Base-by-base conservation (phyloP, 345 rosid genomes). In the Dipteronia sinensis region DNA sequence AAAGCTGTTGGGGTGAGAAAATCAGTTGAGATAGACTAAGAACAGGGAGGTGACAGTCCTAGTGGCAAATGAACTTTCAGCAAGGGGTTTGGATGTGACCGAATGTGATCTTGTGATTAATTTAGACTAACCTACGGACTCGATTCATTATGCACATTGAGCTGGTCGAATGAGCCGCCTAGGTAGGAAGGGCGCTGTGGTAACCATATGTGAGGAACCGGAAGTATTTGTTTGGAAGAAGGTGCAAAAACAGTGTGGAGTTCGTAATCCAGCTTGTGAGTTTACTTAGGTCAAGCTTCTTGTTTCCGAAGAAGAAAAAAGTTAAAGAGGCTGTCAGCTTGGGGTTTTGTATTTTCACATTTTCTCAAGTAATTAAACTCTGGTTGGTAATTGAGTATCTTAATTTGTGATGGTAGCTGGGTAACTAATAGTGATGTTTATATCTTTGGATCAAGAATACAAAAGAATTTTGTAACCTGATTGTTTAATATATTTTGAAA, bases 91-190 rank as follows among this genome's bases (percentile, higher is more conserved):
- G 70, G 99, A 92, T 58, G 91, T 95, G 34, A 90, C 92, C 0
- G 95, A 95, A 74, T 92, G 97, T 71, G 99, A 92, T 76, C 90
- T 93, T n/a, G 98, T 93, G 77, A 93, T 93, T 70, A 93, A 92
- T 88, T 88, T 96, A 51, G 97, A 87, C 64, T 85, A 94, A 76
- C 98, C 97, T 10, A 90, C 94, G 0, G 97, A 92, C 71, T 81
- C 93, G 11, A 85, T 92, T 71, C 98, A 94, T 77, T 92, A 90
- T 77, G 97, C 94, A 7, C 98, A 95, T 81, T 86, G 97, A 65
- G 98, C 97, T 66, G 98, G 99, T 73, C 84, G 98, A 76, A 91
- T 97, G 0, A 97, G 97, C 23, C 79, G 92, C 83, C 93, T 94
- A 74, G 98, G 99, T 22, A 88, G 98, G 85, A 92, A 83, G 87